Conservation (phyloP, 345 rosid species). For the Cardamine occulta region DNA sequence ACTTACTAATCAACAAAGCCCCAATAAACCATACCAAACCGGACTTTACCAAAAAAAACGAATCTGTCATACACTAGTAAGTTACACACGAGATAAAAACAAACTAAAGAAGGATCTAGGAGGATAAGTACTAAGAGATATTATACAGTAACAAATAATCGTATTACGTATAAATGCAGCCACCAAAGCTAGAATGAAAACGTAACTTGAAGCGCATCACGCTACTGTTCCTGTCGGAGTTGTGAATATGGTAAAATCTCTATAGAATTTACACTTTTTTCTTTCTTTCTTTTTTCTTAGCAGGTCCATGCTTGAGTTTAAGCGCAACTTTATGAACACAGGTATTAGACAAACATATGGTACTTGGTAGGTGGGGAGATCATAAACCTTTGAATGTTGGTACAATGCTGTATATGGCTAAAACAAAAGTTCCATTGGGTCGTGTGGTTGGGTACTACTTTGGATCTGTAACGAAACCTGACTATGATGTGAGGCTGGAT, state of each 20-base stretch:
- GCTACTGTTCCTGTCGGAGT: background rate
- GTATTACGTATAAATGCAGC: background rate
- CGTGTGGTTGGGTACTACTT: constrained; percentile 62
- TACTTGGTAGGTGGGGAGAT: constrained; percentile 56
- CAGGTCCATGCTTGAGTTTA: background rate
- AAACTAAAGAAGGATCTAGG: background rate
- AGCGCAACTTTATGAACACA: background rate
- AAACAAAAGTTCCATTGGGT: constrained; percentile 59
- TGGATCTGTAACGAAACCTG: constrained; percentile 74
- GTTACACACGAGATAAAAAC: too few relatives aligned
- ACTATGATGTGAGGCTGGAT: constrained; percentile 66
- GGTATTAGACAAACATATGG: background rate
- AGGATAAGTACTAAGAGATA: background rate
- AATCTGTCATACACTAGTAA: too few relatives aligned
- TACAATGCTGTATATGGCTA: constrained; percentile 67
- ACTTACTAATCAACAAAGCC: background rate
- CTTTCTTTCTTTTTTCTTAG: background rate
- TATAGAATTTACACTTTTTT: background rate
- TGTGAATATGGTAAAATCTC: background rate
- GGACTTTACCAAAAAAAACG: too few relatives aligned
- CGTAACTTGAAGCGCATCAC: background rate
- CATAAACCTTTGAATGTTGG: constrained; percentile 73
- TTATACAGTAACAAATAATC: background rate
- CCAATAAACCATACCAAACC: too few relatives aligned
- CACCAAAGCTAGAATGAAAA: background rate